Base-by-base conservation (phyloP, 164 flowering plant genomes). In the Berberis thunbergii region DNA sequence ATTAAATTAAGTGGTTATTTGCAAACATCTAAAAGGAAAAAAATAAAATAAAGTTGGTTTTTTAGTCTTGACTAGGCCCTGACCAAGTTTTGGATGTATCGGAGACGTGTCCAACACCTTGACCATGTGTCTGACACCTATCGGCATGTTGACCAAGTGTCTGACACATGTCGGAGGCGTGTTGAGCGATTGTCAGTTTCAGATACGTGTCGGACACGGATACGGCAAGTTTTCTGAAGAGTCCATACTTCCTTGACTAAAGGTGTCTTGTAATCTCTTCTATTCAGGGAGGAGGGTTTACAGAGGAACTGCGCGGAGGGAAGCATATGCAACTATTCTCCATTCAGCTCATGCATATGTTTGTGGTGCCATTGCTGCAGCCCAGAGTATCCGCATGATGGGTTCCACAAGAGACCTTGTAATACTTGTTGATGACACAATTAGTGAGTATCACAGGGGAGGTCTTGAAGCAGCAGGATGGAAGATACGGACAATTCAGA, bases 301-400 rank as follows among this genome's bases (percentile, higher is more conserved):
- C 66, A 56, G 71, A 1, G 83, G 83, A 65, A 73, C 60, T 41
- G 60, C 49, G 26, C 78, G 53, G 39, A 73, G 83, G 53, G 88
- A 84, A 66, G 85, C 88, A 11, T 84, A 81, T 64, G 85, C 84
- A 41, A 84, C 88, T 1, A 80, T 84, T 59, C 76, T 84, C 9
- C 88, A 84, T 74, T 84, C 88, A 0, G 84, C 88, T 7, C 73
- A 81, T 39, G 73, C 75, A 4, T 84, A 84, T 48, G 88, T 84
- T 2, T 84, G 88, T 62, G 88, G 88, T 8, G 88, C 88, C 26
- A 84, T 84, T 45, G 77, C 81, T 62, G 85, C 84, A 11, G 88
- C 88, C 40, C 88, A 84, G 61, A 84, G 88, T 41, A 81, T 84
- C 49, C 85, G 84, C 58, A 73, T 76, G 76, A 63, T 73, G 3